Conservation (phyloP, 1,139 yeast genomes). For the Suhomyces terraborum region DNA sequence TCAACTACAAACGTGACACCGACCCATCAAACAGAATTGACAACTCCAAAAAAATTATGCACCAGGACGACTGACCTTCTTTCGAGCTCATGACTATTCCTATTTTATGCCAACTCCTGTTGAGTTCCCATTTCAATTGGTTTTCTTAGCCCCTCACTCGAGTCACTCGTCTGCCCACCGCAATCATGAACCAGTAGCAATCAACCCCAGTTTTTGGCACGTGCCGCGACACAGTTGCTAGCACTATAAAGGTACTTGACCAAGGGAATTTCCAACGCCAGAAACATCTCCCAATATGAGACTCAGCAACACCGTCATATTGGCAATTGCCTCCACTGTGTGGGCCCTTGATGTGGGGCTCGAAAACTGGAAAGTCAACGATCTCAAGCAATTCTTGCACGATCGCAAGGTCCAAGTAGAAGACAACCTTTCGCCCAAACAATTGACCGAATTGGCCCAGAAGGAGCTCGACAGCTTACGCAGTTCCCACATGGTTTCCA, state of each 20-base stretch:
- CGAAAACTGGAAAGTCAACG: conserved; percentile 26
- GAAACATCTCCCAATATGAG: conserved; percentile 2
- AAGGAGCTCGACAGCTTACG: conserved; percentile 33
- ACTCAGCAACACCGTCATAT: not conserved
- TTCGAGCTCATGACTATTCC: not conserved
- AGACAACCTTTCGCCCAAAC: conserved; percentile 25
- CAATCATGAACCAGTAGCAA: conserved; percentile 8
- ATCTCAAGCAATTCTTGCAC: conserved; percentile 30
- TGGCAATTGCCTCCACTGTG: conserved; percentile 12
- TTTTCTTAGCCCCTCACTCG: not conserved
- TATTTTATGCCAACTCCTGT: too few relatives aligned
- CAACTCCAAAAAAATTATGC: not conserved
- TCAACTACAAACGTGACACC: not conserved
- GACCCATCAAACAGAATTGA: not conserved
- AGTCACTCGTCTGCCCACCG: conserved; percentile 4
- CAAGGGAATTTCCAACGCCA: not conserved
- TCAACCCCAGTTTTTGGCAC: conserved; percentile 5
- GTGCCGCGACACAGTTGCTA: conserved; percentile 9
- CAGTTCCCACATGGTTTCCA: conserved; percentile 13
- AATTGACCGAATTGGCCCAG: conserved; percentile 36
- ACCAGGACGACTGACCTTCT: not conserved
- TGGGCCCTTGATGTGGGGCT: conserved; percentile 13
- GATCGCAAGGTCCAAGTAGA: conserved; percentile 38
- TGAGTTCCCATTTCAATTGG: too few relatives aligned
- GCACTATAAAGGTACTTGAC: conserved; percentile 1